A percentile compares a stretch with the other conserved stretches of the same genome.
Conservation (phyloP, 1,139 yeast species). For the Yamadazyma siamensis region DNA sequence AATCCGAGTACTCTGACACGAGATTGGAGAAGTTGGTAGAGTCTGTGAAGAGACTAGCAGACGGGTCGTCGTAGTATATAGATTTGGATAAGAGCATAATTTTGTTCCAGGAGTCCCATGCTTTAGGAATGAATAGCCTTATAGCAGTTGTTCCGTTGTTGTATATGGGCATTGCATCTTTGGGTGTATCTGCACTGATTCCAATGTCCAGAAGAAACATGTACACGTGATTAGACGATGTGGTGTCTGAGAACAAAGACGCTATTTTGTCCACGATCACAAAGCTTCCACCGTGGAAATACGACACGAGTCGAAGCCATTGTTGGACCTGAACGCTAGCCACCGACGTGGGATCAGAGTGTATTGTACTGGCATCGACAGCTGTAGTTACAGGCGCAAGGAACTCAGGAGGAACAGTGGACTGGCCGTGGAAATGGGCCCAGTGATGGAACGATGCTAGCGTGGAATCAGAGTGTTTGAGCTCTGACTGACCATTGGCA, state of each 20-base stretch:
- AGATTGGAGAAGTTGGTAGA: slow-evolving; percentile 1
- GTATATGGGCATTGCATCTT: slow-evolving; percentile 1
- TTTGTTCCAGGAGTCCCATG: slow-evolving; percentile 51
- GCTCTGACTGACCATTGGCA: too few species aligned
- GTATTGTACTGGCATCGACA: slow-evolving; percentile 8
- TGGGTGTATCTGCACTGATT: not conserved
- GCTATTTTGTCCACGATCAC: slow-evolving; percentile 9
- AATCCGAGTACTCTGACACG: slow-evolving; percentile 2
- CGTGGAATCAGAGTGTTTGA: too few species aligned
- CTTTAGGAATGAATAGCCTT: slow-evolving; percentile 42
- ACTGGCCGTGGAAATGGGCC: not conserved
- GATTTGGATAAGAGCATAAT: slow-evolving; percentile 43
- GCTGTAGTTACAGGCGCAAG: not conserved
- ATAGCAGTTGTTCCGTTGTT: not conserved
- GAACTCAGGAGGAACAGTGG: not conserved
- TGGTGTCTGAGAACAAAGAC: not conserved
- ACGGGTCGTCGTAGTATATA: slow-evolving; percentile 10
- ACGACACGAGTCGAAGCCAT: slow-evolving; percentile 43
- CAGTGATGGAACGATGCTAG: too few species aligned
- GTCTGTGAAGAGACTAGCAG: slow-evolving; percentile 4
- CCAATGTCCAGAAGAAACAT: not conserved
- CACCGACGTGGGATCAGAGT: slow-evolving; percentile 19
- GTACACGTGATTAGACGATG: not conserved
- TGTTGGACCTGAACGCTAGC: slow-evolving; percentile 44
- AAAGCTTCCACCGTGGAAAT: slow-evolving; percentile 41